Conservation (phyloP, 306 rosid species). For the Boehmeria nivea region DNA sequence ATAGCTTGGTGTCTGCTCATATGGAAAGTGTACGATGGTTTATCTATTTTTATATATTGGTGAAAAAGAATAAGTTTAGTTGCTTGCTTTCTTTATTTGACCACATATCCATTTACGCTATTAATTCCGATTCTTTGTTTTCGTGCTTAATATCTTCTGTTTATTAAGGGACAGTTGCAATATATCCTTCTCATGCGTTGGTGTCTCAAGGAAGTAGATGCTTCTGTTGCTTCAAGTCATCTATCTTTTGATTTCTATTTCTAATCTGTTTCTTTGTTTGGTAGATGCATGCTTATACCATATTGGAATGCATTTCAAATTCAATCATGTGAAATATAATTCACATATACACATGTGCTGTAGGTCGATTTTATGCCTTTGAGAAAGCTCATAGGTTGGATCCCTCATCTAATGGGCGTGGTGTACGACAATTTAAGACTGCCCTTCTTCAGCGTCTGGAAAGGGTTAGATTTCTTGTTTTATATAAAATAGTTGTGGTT, state of each 20-base stretch:
- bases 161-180: too few relatives aligned
- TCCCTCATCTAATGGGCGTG: constrained; percentile 96
- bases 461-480: constrained; percentile 45
- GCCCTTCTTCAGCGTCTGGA: constrained; percentile 95
- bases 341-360: constrained; percentile 1
- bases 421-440: constrained; percentile 96
- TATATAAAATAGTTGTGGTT: neutral
- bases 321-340: neutral
- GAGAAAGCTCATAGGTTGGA: constrained; percentile 99
- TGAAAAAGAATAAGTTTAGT: too few relatives aligned
- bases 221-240: neutral
- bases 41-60: too few relatives aligned
- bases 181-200: too few relatives aligned
- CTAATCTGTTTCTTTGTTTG: constrained; percentile 1
- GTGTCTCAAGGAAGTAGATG: too few relatives aligned
- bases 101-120: too few relatives aligned
- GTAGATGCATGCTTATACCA: constrained; percentile 5
- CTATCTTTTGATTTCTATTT: neutral
- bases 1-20: too few relatives aligned
- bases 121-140: too few relatives aligned
- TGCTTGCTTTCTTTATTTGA: too few relatives aligned
- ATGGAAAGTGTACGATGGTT: too few relatives aligned
- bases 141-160: too few relatives aligned
- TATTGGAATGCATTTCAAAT: neutral
- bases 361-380: constrained; percentile 96